Evolutionary conservation across 495 filamentous ascomycete genomes (phyloP), one percentile per base, ranked within the genome.

Genomic region (Hapsidospora chrysogenum): DNA sequence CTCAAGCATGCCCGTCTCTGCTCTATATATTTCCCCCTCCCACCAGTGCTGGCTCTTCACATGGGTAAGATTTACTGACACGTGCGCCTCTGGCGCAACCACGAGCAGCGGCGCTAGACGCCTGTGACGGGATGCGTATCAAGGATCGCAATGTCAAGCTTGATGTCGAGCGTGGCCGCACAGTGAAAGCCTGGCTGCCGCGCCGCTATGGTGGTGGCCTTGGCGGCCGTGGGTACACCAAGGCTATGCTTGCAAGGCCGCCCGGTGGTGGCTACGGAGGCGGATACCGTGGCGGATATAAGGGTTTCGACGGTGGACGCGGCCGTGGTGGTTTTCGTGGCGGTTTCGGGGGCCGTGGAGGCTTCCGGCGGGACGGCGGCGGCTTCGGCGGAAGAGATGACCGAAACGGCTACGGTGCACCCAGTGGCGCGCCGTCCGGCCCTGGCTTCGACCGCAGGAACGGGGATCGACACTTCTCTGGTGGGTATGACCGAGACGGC

Each of bases 121-220:
- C 56, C 36, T 68, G 64, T 53, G 89, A 95, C 70, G 82, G 82
- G 45, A 80, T 93, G 39, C 75, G 78, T 29, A 93, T 96, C 61
- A 92, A 81, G 53, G 86, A 86, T 45, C 76, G 89, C 44, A 76
- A 79, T 35, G 81, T 95, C 41, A 70, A 92, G 49, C 85, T 97
- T 39, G 89, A 97, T 56, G 87, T 95, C 33, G 89, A 97, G 56
- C 78, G 92, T 50, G 92, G 89, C 42, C 79, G 89, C 37, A 95
- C 89, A 23, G 84, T 93, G 30, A 81, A 81, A 48, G 85, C 80
- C 31, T 97, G 89, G 89, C 83, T 81, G 50, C 89, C 89, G 36
- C 75, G 80, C 35, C 83, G 89, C 23, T 78, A 87, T 29, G 89
- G 87, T 36, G 89, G 89, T 45, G 92, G 92, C 19, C 68, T 94